Percentiles rank a stretch among this genome's conserved stretches.
These are phyloP conservation scores for Lichtheimia ornata DNA, from an alignment of 371 early-diverging fungal species.

Conservation along the genomic window DNA sequence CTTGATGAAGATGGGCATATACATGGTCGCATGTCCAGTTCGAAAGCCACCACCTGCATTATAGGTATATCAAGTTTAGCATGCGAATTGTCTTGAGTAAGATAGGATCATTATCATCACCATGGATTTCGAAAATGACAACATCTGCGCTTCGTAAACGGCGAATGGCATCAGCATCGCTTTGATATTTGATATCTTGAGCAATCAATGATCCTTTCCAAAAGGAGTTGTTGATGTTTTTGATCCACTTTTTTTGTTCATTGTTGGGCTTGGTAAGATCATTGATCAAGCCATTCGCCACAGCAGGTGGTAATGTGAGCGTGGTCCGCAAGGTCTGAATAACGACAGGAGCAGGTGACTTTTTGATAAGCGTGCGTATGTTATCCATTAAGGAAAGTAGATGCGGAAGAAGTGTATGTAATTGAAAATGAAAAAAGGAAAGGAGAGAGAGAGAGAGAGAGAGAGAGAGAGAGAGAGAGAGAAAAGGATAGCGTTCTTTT, in stretches of 20 bases:
- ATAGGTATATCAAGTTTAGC: not conserved
- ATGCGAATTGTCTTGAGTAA: no score
- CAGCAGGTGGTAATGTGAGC: constrained; percentile 18
- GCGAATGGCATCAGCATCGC: constrained; percentile 20
- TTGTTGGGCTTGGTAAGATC: constrained; percentile 24
- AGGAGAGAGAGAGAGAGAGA: not conserved
- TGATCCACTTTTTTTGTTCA: constrained; percentile 23
- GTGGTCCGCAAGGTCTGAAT: constrained; percentile 19
- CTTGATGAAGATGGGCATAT: constrained; percentile 36
- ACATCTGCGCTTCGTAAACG: constrained; percentile 30
- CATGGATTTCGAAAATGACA: constrained; percentile 45
- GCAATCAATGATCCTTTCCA: constrained; percentile 31
- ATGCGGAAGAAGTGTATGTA: not conserved
- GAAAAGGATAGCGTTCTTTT: not conserved
- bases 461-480: no score
- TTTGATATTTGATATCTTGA: constrained; percentile 18
- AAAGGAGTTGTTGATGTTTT: constrained; percentile 17
- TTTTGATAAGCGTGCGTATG: constrained; percentile 21
- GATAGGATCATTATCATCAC: constrained; percentile 4
- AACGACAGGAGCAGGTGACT: constrained; percentile 17
- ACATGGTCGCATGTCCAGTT: constrained; percentile 40
- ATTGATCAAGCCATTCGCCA: constrained; percentile 19
- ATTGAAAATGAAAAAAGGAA: not conserved
- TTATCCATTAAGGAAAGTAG: constrained; percentile 21
- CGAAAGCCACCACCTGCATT: constrained; percentile 40